Evolutionary conservation across 805 yeast genomes (phyloP).

Genomic region (Teunomyces funiuensis): DNA sequence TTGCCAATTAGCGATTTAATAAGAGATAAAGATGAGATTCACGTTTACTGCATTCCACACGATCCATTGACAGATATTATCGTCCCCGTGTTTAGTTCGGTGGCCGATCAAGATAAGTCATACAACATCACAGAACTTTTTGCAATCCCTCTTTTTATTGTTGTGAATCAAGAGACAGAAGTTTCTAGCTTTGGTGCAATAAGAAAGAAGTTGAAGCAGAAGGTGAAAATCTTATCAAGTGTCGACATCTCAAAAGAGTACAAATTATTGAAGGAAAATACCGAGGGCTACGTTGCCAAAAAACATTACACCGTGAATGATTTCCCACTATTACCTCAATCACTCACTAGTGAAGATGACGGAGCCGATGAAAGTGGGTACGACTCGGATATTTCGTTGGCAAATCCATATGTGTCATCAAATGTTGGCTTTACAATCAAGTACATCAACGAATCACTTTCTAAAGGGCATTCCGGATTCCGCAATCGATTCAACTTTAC

Average conservation of each 20-base stretch:
- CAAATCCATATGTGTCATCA: constrained; percentile 52
- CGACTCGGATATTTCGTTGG: constrained; percentile 50
- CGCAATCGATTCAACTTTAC: constrained; percentile 6
- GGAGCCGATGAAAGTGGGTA: constrained; percentile 32
- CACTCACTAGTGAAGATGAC: constrained; percentile 17
- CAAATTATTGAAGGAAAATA: constrained; percentile 15
- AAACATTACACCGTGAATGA: constrained; percentile 26
- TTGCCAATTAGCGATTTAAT: constrained; percentile 70
- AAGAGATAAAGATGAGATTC: constrained; percentile 57
- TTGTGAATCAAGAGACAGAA: constrained; percentile 50
- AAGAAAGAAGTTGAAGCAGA: constrained; percentile 53
- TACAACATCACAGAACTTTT: constrained; percentile 49
- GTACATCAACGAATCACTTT: constrained; percentile 1
- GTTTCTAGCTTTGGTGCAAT: constrained; percentile 56
- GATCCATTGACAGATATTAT: constrained; percentile 42
- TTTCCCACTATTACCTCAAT: constrained; percentile 38
- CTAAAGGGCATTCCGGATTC: not conserved
- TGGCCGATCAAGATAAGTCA: constrained; percentile 37
- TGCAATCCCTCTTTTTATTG: constrained; percentile 76
- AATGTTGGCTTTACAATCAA: constrained; percentile 50
- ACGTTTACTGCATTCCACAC: constrained; percentile 58
- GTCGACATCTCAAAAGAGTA: constrained; percentile 23
- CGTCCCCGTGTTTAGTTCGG: constrained; percentile 57
- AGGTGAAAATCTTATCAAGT: constrained; percentile 22
- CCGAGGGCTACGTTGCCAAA: constrained; percentile 12